phyloP scores from a whole-genome alignment of 305 asterid species.

The Rubia balearica region DNA sequence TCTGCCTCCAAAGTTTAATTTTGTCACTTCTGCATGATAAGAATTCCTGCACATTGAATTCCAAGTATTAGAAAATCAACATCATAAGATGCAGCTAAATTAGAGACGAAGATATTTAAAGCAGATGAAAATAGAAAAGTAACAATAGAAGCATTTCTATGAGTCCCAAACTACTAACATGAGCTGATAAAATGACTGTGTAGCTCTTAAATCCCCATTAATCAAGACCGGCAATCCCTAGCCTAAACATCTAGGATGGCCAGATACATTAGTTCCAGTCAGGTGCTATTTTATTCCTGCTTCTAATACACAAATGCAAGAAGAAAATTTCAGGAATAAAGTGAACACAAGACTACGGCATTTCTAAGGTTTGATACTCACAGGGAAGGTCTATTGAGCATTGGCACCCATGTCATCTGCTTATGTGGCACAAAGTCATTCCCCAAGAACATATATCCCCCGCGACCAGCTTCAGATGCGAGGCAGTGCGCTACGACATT shows the following conservation, averaged over 20 bases:
- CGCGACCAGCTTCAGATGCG: constrained; percentile 38
- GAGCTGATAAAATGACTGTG: neutral
- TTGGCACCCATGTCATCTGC: constrained; percentile 60
- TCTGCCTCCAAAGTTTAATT: constrained; percentile 47
- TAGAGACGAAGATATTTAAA: neutral
- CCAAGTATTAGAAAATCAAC: constrained; percentile 9
- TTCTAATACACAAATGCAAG: neutral
- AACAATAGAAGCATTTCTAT: neutral
- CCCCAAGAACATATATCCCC: constrained; percentile 68
- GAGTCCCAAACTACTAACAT: neutral
- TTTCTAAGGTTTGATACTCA: constrained; percentile 25
- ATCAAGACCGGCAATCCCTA: neutral
- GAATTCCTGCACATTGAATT: constrained; percentile 35
- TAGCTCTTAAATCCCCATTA: neutral
- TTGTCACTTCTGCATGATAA: constrained; percentile 49
- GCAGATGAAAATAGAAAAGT: neutral
- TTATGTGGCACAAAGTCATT: constrained; percentile 57
- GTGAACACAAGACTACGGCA: neutral
- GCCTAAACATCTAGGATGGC: neutral
- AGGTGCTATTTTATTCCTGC: neutral
- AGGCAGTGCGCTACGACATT: constrained; percentile 69
- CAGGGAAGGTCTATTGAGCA: constrained; percentile 47
- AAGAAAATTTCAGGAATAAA: neutral
- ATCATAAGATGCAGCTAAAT: constrained; percentile 12
- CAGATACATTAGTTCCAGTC: neutral